Evolutionary conservation across 352 stramenopile species (phyloP).

Genomic region (Phytophthora fragariaefolia): DNA sequence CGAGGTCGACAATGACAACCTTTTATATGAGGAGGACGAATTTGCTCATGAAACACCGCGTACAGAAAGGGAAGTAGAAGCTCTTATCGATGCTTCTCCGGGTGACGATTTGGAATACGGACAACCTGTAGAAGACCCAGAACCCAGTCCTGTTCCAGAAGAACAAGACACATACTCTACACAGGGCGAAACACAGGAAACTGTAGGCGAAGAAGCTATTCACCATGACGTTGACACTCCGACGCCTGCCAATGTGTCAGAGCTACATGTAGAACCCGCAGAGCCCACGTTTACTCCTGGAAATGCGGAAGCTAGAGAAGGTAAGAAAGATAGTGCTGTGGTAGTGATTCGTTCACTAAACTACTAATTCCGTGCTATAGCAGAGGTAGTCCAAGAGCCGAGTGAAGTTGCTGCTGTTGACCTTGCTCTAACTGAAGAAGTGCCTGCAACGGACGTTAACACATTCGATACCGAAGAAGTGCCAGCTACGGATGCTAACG

Average conservation of each 20-base stretch:
- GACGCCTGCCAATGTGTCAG: neutral
- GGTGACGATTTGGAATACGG: neutral
- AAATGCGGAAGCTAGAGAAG: slow-evolving; percentile 6
- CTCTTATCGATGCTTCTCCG: neutral
- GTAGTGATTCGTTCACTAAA: neutral
- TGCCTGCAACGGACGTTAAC: slow-evolving; percentile 24
- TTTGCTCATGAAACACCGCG: slow-evolving; percentile 24
- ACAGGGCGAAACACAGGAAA: neutral
- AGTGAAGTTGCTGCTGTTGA: neutral
- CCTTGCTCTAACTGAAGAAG: neutral
- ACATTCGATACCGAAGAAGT: slow-evolving; percentile 25
- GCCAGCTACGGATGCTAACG: slow-evolving; percentile 24
- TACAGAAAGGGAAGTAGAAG: neutral
- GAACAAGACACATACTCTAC: neutral
- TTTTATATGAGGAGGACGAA: slow-evolving; percentile 27
- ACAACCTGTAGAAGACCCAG: neutral
- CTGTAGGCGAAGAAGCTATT: neutral
- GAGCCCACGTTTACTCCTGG: neutral
- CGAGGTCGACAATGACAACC: slow-evolving; percentile 14
- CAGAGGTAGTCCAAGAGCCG: neutral
- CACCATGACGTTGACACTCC: neutral
- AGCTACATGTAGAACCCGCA: neutral
- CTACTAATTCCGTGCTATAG: neutral
- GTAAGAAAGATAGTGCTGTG: neutral
- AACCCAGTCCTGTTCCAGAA: neutral